Conservation (phyloP, 148 eudicot species). For the Suaeda aralocaspica region DNA sequence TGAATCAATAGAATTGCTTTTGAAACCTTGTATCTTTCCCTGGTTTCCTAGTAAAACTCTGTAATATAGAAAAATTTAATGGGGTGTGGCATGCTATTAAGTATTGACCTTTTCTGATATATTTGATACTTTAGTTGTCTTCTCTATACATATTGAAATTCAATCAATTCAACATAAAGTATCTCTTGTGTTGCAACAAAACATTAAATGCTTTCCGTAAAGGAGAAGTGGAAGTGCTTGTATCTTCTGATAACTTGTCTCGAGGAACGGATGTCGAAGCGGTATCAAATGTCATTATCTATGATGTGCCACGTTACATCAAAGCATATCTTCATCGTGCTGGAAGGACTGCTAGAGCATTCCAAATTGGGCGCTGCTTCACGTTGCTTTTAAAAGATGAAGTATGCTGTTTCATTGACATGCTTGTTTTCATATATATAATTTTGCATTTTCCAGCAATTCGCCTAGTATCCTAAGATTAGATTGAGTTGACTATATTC, state of each 20-base stretch:
- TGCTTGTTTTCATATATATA: neutral
- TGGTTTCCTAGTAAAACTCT: too few species aligned
- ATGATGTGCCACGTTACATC: slow-evolving; percentile 70
- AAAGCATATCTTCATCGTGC: slow-evolving; percentile 94
- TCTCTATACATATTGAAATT: too few species aligned
- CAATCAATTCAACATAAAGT: too few species aligned
- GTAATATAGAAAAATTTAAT: too few species aligned
- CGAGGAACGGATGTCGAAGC: slow-evolving; percentile 99
- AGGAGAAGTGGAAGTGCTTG: slow-evolving; percentile 66
- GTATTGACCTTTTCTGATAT: too few species aligned
- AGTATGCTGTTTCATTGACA: slow-evolving; percentile 37
- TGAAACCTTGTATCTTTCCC: too few species aligned
- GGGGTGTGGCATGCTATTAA: too few species aligned
- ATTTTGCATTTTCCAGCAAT: neutral
- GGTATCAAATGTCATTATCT: slow-evolving; percentile 80
- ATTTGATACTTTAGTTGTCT: too few species aligned
- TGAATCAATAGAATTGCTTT: too few species aligned
- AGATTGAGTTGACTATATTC: too few species aligned
- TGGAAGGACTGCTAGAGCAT: slow-evolving; percentile 98
- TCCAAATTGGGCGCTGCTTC: slow-evolving; percentile 77
- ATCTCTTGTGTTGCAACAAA: slow-evolving; percentile 41
- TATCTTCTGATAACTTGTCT: slow-evolving; percentile 90
- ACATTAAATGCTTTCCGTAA: slow-evolving; percentile 63
- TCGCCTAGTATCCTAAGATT: neutral
- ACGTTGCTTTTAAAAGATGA: slow-evolving; percentile 68